Percentiles rank a stretch among this genome's conserved stretches.
Evolutionary conservation across 2,329 filamentous ascomycete genomes (phyloP).

Genomic region (Fusarium nurragi): DNA sequence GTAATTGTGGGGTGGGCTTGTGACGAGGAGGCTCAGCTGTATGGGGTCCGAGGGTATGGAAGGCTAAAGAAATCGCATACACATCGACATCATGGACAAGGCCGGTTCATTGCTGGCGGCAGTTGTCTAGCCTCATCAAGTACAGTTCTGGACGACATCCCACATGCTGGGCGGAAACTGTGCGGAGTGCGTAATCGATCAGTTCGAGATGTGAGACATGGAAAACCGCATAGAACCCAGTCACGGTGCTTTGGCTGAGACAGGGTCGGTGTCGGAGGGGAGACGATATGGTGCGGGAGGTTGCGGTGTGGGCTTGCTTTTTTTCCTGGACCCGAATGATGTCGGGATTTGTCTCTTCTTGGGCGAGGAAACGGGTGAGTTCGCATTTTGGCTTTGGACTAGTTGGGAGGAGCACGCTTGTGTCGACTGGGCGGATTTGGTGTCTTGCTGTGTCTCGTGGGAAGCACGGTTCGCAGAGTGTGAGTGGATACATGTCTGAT

Average conservation of each 20-base stretch:
- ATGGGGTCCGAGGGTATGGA: slow-evolving; percentile 21
- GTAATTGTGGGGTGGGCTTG: slow-evolving; percentile 24
- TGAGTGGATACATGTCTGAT: slow-evolving; percentile 28
- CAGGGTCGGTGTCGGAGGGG: slow-evolving; percentile 20
- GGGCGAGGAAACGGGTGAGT: slow-evolving; percentile 18
- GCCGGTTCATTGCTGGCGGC: slow-evolving; percentile 5
- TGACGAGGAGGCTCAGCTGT: slow-evolving; percentile 37
- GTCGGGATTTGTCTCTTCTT: slow-evolving; percentile 27
- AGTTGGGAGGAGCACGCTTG: slow-evolving; percentile 34
- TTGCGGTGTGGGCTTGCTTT: slow-evolving; percentile 39
- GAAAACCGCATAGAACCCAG: slow-evolving; percentile 39
- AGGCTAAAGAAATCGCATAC: slow-evolving; percentile 18
- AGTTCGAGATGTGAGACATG: slow-evolving; percentile 39
- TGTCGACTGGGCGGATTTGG: slow-evolving; percentile 28
- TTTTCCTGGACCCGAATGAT: slow-evolving; percentile 36
- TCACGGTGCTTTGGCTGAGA: slow-evolving; percentile 34
- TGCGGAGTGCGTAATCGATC: slow-evolving; percentile 42
- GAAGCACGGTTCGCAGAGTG: slow-evolving; percentile 23
- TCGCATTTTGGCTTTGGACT: slow-evolving; percentile 36
- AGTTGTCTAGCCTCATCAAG: slow-evolving; percentile 19
- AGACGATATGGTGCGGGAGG: slow-evolving; percentile 13
- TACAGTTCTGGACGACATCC: slow-evolving; percentile 15
- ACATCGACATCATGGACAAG: slow-evolving; percentile 22
- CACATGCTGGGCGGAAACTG: slow-evolving; percentile 31
- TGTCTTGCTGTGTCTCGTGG: slow-evolving; percentile 36